Conservation (phyloP, 139 green algal genomes). For the Chlamydomonas incerta region DNA sequence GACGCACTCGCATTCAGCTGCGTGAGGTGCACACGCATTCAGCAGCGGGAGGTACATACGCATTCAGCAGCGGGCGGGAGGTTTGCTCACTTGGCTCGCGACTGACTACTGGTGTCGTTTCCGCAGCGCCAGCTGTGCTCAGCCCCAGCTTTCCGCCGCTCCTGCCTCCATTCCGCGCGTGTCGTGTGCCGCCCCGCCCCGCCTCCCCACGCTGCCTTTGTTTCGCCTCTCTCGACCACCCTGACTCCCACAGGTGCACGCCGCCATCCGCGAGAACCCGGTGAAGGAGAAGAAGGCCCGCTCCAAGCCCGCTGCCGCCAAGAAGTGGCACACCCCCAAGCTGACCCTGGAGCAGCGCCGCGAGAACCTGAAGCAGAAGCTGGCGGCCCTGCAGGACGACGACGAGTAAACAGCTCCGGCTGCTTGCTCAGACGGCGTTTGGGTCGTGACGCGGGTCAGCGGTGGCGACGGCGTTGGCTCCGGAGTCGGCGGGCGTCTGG, state of each 20-base stretch:
- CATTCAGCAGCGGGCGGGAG: no score
- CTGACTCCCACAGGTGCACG: conserved; percentile 79
- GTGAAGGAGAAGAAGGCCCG: conserved; percentile 76
- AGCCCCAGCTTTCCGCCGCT: no score
- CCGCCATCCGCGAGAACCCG: conserved; percentile 92
- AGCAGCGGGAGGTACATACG: no score
- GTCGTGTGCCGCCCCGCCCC: neutral
- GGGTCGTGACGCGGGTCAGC: no score
- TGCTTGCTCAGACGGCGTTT: neutral
- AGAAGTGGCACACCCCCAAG: conserved; percentile 86
- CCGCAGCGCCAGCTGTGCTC: no score
- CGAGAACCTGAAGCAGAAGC: conserved; percentile 91
- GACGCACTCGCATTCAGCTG: no score
- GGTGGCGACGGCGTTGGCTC: no score
- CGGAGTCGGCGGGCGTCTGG: no score
- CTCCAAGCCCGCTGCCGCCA: conserved; percentile 77
- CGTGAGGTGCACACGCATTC: no score
- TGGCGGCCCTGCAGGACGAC: conserved; percentile 70
- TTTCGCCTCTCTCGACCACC: neutral
- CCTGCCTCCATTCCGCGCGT: no score
- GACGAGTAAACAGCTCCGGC: conserved; percentile 57
- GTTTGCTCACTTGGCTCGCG: no score
- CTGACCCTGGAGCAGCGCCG: conserved; percentile 97
- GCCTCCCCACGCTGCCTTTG: neutral
- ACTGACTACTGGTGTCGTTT: no score